phyloP scores from a whole-genome alignment of 1,139 yeast genomes.

The Kurtzmaniella quercitrusa region DNA sequence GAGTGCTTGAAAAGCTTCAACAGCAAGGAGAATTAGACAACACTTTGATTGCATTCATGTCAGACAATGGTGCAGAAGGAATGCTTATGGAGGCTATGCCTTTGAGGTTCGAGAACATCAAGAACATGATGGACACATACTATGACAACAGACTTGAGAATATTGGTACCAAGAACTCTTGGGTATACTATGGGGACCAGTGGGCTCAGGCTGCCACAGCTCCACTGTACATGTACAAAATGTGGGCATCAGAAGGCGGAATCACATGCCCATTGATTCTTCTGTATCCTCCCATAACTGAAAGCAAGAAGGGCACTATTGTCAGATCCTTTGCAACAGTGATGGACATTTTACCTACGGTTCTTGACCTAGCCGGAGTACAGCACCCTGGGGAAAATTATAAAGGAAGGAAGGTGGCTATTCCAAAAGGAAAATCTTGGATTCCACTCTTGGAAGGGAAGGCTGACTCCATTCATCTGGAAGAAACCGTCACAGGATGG shows the following conservation, averaged over 20 bases:
- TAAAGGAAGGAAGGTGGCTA: constrained; percentile 34
- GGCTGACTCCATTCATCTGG: constrained; percentile 31
- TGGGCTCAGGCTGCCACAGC: constrained; percentile 69
- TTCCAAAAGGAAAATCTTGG: constrained; percentile 43
- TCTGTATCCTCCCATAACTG: constrained; percentile 30
- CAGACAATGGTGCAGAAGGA: constrained; percentile 62
- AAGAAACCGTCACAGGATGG: constrained; percentile 53
- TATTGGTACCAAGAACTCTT: constrained; percentile 46
- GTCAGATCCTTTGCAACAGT: constrained; percentile 44
- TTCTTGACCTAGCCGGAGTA: constrained; percentile 44
- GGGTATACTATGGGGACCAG: constrained; percentile 50
- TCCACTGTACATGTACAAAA: constrained; percentile 48
- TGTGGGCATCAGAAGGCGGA: constrained; percentile 55
- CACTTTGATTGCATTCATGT: constrained; percentile 52
- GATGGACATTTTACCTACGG: constrained; percentile 55
- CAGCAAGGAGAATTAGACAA: constrained; percentile 41
- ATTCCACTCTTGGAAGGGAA: constrained; percentile 21
- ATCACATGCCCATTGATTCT: constrained; percentile 50
- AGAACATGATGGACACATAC: constrained; percentile 22
- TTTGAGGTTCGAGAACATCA: constrained; percentile 23
- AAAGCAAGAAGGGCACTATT: constrained; percentile 21
- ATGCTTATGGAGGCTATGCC: constrained; percentile 54
- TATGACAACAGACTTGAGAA: constrained; percentile 44
- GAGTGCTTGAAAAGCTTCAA: constrained; percentile 37
- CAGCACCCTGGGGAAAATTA: constrained; percentile 39